These are phyloP conservation scores for Colletotrichum navitas DNA, from an alignment of 2,329 filamentous ascomycete species.

Conservation along the genomic window DNA sequence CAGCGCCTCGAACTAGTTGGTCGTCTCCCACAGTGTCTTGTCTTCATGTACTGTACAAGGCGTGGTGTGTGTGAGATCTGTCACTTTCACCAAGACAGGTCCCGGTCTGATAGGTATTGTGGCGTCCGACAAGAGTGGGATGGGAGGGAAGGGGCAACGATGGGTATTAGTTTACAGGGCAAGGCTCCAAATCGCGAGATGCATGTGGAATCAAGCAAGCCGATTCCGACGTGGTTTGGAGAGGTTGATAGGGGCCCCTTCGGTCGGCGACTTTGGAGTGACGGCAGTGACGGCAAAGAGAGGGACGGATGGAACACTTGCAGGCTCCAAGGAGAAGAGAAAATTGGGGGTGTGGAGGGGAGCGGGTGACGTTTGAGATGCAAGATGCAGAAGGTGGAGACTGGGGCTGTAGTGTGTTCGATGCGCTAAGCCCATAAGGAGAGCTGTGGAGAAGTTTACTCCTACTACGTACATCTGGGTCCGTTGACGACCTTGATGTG, in stretches of 20 bases:
- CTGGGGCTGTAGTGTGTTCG: conserved; percentile 39
- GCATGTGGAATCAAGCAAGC: conserved; percentile 21
- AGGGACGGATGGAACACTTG: conserved; percentile 4
- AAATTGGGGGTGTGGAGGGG: conserved; percentile 31
- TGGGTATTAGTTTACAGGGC: conserved; percentile 29
- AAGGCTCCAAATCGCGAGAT: conserved; percentile 3
- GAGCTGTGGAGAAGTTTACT: conserved; percentile 7
- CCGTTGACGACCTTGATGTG: conserved; percentile 20
- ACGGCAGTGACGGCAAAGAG: too few relatives aligned
- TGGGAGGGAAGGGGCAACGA: conserved; percentile 2
- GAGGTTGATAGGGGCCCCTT: background rate
- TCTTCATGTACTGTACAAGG: background rate
- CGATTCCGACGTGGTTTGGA: conserved; percentile 7
- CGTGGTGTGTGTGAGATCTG: conserved; percentile 1
- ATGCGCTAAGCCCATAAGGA: conserved; percentile 23
- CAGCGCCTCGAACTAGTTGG: background rate
- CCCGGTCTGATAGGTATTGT: background rate
- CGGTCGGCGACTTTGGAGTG: background rate
- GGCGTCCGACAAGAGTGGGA: background rate
- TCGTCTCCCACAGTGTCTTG: background rate
- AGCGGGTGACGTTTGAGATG: conserved; percentile 20
- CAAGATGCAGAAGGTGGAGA: conserved; percentile 23
- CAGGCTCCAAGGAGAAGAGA: conserved; percentile 7
- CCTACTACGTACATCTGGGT: conserved; percentile 25
- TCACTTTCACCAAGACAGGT: conserved; percentile 18